phyloP scores from a whole-genome alignment of 495 filamentous ascomycete genomes.

The Hypoxylon intermedium region DNA sequence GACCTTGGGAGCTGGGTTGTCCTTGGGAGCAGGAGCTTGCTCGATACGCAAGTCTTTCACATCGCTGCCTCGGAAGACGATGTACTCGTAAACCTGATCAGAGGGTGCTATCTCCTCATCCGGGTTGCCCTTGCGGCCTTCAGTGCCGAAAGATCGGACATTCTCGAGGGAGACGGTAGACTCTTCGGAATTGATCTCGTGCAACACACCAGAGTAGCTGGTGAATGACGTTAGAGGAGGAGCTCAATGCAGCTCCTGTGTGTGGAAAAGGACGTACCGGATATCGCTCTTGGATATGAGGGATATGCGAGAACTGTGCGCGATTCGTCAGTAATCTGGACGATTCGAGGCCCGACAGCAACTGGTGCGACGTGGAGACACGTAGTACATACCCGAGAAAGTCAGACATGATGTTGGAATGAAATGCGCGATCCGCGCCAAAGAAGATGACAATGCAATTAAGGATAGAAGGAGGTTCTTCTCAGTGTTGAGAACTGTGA shows the following conservation, averaged over 20 bases:
- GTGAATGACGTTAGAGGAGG: conserved; percentile 13
- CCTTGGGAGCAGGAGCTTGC: conserved; percentile 70
- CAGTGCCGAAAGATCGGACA: conserved; percentile 90
- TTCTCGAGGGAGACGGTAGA: conserved; percentile 96
- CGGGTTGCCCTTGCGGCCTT: conserved; percentile 80
- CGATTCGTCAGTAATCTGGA: conserved; percentile 36
- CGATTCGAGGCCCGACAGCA: neutral
- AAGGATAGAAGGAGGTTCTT: conserved; percentile 17
- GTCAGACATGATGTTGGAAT: conserved; percentile 54
- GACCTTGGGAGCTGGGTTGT: conserved; percentile 76
- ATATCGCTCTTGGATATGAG: conserved; percentile 98
- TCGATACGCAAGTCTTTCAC: conserved; percentile 97
- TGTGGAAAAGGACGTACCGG: conserved; percentile 64
- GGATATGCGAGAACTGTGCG: conserved; percentile 73
- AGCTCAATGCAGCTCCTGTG: conserved; percentile 33
- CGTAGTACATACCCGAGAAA: conserved; percentile 53
- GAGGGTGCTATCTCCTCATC: conserved; percentile 82
- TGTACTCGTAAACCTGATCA: conserved; percentile 93
- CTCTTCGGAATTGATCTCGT: conserved; percentile 97
- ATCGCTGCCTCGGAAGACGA: conserved; percentile 97
- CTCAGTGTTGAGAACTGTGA: conserved; percentile 18
- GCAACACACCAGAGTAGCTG: conserved; percentile 93
- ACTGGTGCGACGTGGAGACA: conserved; percentile 14
- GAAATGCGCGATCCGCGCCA: conserved; percentile 39
- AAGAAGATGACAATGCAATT: conserved; percentile 18